A percentile compares a stretch with the other conserved stretches of the same genome.
Conservation (phyloP, 75 land plant species). For the Selaginella moellendorffii region DNA sequence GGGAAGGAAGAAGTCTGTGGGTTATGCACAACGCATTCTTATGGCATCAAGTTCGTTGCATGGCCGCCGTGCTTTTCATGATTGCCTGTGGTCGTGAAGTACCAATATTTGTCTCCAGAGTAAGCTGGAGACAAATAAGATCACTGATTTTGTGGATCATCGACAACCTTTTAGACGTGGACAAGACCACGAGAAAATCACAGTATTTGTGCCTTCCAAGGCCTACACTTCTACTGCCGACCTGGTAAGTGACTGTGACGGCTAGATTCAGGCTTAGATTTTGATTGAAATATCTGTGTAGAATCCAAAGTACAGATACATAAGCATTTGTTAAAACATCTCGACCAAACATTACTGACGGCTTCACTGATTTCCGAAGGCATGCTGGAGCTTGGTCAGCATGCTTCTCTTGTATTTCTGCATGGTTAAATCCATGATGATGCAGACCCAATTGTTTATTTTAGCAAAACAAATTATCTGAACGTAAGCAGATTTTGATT, state of each 20-base stretch:
- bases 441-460: not conserved
- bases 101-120: slow-evolving; percentile 30
- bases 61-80: slow-evolving; percentile 93
- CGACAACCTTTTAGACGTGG: slow-evolving; percentile 46
- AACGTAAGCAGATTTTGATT: slow-evolving; percentile 50
- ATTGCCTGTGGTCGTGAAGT: slow-evolving; percentile 72
- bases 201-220: slow-evolving; percentile 84
- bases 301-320: not conserved
- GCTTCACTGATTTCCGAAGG: not conserved
- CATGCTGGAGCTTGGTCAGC: not conserved
- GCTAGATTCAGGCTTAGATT: not conserved
- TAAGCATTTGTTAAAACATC: not conserved
- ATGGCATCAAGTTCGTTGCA: slow-evolving; percentile 97
- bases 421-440: not conserved
- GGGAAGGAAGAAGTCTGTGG: slow-evolving; percentile 33
- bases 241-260: slow-evolving; percentile 37
- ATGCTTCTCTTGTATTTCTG: slow-evolving; percentile 24
- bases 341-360: not conserved
- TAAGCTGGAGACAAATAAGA: not conserved
- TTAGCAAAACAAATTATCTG: slow-evolving; percentile 40
- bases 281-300: not conserved
- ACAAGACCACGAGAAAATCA: slow-evolving; percentile 47
- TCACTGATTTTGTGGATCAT: slow-evolving; percentile 34
- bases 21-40: slow-evolving; percentile 66
- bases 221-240: slow-evolving; percentile 47